phyloP scores from a whole-genome alignment of 371 early-diverging fungal genomes.

The Nematocida ausubeli region DNA sequence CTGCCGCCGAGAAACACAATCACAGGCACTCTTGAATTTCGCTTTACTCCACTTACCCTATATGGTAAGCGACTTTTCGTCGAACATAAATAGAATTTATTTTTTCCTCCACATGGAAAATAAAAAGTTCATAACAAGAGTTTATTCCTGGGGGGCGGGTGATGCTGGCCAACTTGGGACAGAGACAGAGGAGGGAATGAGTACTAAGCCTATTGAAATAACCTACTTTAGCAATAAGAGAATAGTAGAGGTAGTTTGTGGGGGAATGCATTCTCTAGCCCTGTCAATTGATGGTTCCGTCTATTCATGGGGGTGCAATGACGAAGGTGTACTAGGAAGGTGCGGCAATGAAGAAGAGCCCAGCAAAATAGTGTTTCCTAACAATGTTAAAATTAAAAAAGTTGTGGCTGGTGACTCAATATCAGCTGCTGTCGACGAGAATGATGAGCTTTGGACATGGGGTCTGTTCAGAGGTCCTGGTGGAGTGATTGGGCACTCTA shows the following conservation, averaged over 20 bases:
- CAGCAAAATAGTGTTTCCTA: constrained; percentile 55
- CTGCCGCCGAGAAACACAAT: neutral
- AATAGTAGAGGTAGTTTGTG: constrained; percentile 69
- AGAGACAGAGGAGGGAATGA: constrained; percentile 74
- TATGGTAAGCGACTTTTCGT: neutral
- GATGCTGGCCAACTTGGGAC: constrained; percentile 91
- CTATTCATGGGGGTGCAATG: constrained; percentile 92
- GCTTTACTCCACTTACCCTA: neutral
- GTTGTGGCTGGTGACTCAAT: constrained; percentile 81
- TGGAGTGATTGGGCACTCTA: constrained; percentile 71
- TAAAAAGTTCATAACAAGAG: constrained; percentile 58
- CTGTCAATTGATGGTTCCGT: constrained; percentile 70
- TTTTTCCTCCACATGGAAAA: neutral
- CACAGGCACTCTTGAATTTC: neutral
- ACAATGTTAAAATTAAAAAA: constrained; percentile 72
- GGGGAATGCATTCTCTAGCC: constrained; percentile 71
- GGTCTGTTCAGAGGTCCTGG: constrained; percentile 78
- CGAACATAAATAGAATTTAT: neutral
- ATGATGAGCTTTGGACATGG: constrained; percentile 82
- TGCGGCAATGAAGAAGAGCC: constrained; percentile 70
- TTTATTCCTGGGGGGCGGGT: constrained; percentile 84
- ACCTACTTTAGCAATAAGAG: constrained; percentile 71
- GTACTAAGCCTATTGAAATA: constrained; percentile 73
- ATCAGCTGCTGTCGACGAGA: constrained; percentile 77
- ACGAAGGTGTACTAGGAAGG: constrained; percentile 84